Evolutionary conservation across 2,329 filamentous ascomycete species (phyloP).

Genomic region (Tolypocladium ophioglossoides): DNA sequence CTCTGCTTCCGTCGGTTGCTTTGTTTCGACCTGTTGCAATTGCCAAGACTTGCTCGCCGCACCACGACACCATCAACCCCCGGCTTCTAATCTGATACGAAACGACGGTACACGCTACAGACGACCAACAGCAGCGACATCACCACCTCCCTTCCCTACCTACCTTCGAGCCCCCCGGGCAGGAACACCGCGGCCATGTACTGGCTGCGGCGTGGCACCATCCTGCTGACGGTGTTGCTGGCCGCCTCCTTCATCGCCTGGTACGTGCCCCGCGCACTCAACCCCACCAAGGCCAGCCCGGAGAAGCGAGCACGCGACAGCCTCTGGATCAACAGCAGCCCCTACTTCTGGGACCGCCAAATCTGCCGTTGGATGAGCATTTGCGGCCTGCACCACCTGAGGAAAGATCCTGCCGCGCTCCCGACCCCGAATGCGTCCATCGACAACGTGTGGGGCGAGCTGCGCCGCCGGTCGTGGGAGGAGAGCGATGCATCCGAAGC

Average conservation of each 20-base stretch:
- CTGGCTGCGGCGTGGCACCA: slow-evolving; percentile 33
- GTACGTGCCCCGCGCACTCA: slow-evolving; percentile 43
- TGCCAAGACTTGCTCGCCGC: not conserved
- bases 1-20: not conserved
- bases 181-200: slow-evolving; percentile 24
- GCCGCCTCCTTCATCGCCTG: slow-evolving; percentile 37
- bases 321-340: slow-evolving; percentile 60
- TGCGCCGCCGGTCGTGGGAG: slow-evolving; percentile 16
- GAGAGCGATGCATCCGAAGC: slow-evolving; percentile 1
- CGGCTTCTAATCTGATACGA: not conserved
- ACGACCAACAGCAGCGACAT: not conserved
- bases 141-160: not conserved
- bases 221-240: slow-evolving; percentile 28
- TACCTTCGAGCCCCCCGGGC: not conserved
- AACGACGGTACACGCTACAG: not conserved
- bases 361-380: slow-evolving; percentile 69
- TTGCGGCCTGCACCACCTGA: slow-evolving; percentile 68
- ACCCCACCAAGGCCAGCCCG: slow-evolving; percentile 51
- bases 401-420: slow-evolving; percentile 43
- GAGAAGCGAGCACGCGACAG: slow-evolving; percentile 52
- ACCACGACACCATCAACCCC: not conserved
- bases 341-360: slow-evolving; percentile 65
- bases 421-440: slow-evolving; percentile 5
- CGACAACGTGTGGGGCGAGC: slow-evolving; percentile 22
- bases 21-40: not conserved